These are phyloP conservation scores for Kodamaea arcana DNA, from an alignment of 1,139 yeast genomes.

Conservation along the genomic window DNA sequence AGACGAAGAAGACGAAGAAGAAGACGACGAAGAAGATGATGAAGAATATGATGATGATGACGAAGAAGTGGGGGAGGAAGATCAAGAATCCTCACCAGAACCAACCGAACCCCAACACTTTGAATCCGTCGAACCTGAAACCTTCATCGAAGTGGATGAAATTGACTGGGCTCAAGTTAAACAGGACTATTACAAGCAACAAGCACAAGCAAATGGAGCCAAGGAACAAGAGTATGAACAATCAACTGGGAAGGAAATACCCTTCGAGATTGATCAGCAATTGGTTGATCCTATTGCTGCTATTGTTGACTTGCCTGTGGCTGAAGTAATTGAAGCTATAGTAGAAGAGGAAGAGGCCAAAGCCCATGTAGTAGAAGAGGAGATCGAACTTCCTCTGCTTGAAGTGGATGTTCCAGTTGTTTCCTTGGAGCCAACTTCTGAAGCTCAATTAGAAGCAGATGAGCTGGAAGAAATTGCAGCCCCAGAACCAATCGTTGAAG, in stretches of 20 bases:
- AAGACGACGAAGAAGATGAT: slow-evolving; percentile 12
- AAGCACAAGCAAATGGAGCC: too few species aligned
- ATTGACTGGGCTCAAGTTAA: too few species aligned
- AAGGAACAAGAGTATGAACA: too few species aligned
- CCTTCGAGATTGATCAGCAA: too few species aligned
- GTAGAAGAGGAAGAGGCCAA: too few species aligned
- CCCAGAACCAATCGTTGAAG: slow-evolving; percentile 2
- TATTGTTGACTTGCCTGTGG: slow-evolving; percentile 6
- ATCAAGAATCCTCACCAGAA: slow-evolving; percentile 1
- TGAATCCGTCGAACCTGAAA: too few species aligned
- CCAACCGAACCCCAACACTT: slow-evolving; percentile 2
- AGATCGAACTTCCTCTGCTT: slow-evolving; percentile 1
- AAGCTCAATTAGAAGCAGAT: neutral
- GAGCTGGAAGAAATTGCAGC: slow-evolving; percentile 3
- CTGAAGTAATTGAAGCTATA: slow-evolving; percentile 7
- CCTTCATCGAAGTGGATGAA: too few species aligned
- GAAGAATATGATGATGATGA: slow-evolving; percentile 14
- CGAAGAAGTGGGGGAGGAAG: slow-evolving; percentile 3
- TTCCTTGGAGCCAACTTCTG: slow-evolving; percentile 2
- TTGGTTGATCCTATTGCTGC: slow-evolving; percentile 1
- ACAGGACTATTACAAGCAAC: too few species aligned
- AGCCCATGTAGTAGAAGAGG: slow-evolving; percentile 11
- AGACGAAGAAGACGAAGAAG: slow-evolving; percentile 12
- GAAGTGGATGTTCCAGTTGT: slow-evolving; percentile 7
- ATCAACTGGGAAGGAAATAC: too few species aligned